Percentiles rank a stretch among this genome's conserved stretches.
Evolutionary conservation across 306 rosid genomes (phyloP).

Genomic region (Quercus suber): DNA sequence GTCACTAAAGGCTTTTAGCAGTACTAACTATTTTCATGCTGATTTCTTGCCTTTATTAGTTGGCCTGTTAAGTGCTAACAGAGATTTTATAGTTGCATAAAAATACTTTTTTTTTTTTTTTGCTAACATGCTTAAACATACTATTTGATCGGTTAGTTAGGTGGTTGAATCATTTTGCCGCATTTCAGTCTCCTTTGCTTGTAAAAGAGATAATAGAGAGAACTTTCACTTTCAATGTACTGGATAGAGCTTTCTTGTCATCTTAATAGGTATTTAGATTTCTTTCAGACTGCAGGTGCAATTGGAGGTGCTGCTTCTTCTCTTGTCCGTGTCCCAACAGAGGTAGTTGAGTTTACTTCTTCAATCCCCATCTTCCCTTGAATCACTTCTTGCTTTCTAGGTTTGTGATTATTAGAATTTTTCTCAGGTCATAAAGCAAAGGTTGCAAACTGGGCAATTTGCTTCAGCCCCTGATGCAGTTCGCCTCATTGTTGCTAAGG

Average conservation of each 20-base stretch:
- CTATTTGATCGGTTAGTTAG: too few species aligned
- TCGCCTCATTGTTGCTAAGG: constrained; percentile 32
- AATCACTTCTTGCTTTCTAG: neutral
- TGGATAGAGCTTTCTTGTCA: neutral
- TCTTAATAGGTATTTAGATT: constrained; percentile 35
- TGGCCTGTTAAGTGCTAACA: too few species aligned
- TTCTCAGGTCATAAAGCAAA: constrained; percentile 60
- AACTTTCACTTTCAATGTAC: too few species aligned
- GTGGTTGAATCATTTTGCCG: too few species aligned
- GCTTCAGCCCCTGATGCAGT: constrained; percentile 37
- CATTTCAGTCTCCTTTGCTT: too few species aligned
- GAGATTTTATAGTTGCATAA: too few species aligned
- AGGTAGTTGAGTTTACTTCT: constrained; percentile 40
- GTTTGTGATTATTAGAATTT: constrained; percentile 19
- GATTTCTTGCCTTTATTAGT: too few species aligned
- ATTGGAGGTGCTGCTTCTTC: constrained; percentile 76
- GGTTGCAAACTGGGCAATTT: constrained; percentile 44
- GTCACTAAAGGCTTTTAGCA: too few species aligned
- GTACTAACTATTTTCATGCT: too few species aligned
- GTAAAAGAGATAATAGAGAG: too few species aligned
- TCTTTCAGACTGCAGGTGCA: constrained; percentile 73
- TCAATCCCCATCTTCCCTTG: neutral
- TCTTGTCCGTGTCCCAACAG: constrained; percentile 79
- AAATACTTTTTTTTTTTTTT: too few species aligned
- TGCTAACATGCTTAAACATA: too few species aligned